Base-by-base conservation (phyloP, 2,329 filamentous ascomycete genomes). In the Fusarium sp. region DNA sequence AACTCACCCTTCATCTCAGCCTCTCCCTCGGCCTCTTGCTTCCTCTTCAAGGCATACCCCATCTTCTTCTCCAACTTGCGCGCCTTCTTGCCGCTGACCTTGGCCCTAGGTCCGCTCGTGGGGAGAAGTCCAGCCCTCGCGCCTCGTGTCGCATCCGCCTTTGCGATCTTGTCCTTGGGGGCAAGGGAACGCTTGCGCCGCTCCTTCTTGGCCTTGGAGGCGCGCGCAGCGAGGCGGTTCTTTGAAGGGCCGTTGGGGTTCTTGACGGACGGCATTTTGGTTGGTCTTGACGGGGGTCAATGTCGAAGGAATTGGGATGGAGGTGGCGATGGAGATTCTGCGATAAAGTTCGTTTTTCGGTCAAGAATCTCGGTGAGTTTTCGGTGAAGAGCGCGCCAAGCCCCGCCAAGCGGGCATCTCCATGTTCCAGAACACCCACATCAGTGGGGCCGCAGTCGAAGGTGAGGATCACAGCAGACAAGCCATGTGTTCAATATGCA, bases 221-320 rank as follows among this genome's bases (percentile, higher is more conserved):
- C 83, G 69, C 84, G 83, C 38, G 87, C 86, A 20, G 83, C 83
- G 43, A 87, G 81, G 15, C 88, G 86, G 84, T 89, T 89, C 78
- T 86, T 86, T 63, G 87, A 90, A 11, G 85, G 84, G 56, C 84
- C 85, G 85, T 90, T 90, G 78, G 88, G 89, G 82, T 90, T 91
- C 73, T 87, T 87, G 76, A 89, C 86, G 57, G 88, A 90, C 17
- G 86, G 85, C 87, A 89, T 90, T 71, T 65, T 78, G 60, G n/a
- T 27, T 22, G 60, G 40, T 17, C 7, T 63, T 20, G 45, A 8
- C 12, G 38, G 30, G 30, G 12, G 35, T 27, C 40, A 43, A 38
- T 43, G 40, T 54, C 38, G 37, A 20, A 50, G 12, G 57, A 37
- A 30, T n/a, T 33, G 17, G 30, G 61, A 30, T 57, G 54, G 57